Conservation (phyloP, 306 rosid species). For the Prunus armeniaca region DNA sequence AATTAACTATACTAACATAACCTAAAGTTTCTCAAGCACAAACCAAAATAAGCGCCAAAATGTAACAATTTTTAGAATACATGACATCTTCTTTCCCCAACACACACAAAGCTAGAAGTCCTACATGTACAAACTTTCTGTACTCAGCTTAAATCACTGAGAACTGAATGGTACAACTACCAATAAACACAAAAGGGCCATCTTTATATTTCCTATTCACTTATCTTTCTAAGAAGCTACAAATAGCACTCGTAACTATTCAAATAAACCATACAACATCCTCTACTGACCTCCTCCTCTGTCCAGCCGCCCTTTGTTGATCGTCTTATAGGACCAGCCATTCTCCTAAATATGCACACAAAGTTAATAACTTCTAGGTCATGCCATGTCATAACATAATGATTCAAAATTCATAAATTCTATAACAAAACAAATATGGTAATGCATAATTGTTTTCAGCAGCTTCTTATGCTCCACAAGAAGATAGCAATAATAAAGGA, state of each 20-base stretch:
- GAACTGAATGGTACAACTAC: neutral
- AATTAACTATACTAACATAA: neutral
- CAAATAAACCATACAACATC: neutral
- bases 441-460: too few species aligned
- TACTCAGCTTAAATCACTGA: neutral
- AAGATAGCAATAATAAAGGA: too few species aligned
- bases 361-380: neutral
- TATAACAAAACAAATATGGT: neutral
- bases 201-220: neutral
- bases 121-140: too few species aligned
- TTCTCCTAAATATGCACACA: slow-evolving; percentile 27
- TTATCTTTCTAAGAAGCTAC: neutral
- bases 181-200: neutral
- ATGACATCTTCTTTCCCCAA: too few species aligned
- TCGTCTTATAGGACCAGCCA: slow-evolving; percentile 40
- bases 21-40: neutral
- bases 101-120: too few species aligned
- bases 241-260: neutral
- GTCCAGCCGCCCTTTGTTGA: slow-evolving; percentile 49
- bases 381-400: neutral
- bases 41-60: too few species aligned
- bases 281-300: slow-evolving; percentile 33
- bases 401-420: neutral
- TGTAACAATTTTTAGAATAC: too few species aligned
- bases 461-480: too few species aligned